Evolutionary conservation across 148 eudicot species (phyloP), one percentile per base, ranked within the genome.

Genomic region (Fallopia convolvulus): DNA sequence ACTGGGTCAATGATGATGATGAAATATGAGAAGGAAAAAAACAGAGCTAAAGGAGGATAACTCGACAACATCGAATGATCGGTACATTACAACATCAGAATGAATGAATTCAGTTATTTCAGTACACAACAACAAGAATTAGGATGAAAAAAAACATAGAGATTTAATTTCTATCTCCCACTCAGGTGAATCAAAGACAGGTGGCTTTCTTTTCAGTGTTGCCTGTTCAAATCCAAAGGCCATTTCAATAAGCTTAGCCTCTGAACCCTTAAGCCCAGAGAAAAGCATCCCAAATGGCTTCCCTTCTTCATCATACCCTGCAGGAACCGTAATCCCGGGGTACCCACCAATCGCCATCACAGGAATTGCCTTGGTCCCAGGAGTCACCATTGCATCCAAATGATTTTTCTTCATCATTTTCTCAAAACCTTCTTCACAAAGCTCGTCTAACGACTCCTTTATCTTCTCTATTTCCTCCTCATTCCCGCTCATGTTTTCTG

Each of bases 151-250:
- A 26, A 2, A 13, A 66, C 21, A 68, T 68, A 46, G 36, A 68
- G 72, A 68, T 14, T 33, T 17, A 4, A 17, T 41, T n/a, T 14
- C 9, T 0, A 68, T 5, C 76, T 42, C 65, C 80, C 83, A 78
- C 36, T 80, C 76, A n/a, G 78, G 83, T 13, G 85, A 77, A 76
- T 77, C 81, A 63, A 87, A 80, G 21, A 75, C 21, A 4, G 87
- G 90, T 58, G 85, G 81, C 74, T 78, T 80, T 53, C 90, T 70
- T 71, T 80, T 81, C 82, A 79, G 39, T 18, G 90, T 87, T 60
- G 85, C 90, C 47, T 85, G 90, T 70, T 87, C 88, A 55, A 87
- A 85, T 3, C 82, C 83, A 77, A 79, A 87, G 21, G 81, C 85
- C 9, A 74, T 82, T 81, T 81, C 83, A 20, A 87, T 87, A n/a